A percentile compares a stretch with the other conserved stretches of the same genome.
Conservation (phyloP, 1,284 basidiomycete species). For the Sanguinoderma infundibulare region DNA sequence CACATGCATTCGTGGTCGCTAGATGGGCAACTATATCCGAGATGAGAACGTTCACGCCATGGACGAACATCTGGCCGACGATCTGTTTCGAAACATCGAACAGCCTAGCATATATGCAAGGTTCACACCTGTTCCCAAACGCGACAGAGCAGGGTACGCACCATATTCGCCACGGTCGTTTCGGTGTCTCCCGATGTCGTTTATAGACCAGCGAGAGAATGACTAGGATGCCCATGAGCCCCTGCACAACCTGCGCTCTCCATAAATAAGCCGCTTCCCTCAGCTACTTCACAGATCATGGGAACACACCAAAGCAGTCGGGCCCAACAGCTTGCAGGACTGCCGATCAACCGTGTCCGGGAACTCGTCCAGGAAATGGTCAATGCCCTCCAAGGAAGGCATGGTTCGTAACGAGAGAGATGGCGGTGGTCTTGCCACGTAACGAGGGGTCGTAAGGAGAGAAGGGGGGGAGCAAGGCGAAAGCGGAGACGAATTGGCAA, state of each 20-base stretch:
- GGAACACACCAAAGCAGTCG: conserved; percentile 62
- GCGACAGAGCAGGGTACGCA: conserved; percentile 38
- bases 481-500: conserved; percentile 12
- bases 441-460: conserved; percentile 2
- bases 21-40: conserved; percentile 72
- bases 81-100: conserved; percentile 94
- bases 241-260: conserved; percentile 70
- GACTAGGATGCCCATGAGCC: conserved; percentile 87
- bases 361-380: conserved; percentile 36
- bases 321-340: conserved; percentile 69
- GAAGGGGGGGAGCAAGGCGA: conserved; percentile 1
- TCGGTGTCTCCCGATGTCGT: conserved; percentile 83
- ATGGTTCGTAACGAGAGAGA: conserved; percentile 8
- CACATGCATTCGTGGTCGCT: conserved; percentile 82
- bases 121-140: not conserved
- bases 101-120: conserved; percentile 51
- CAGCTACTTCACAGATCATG: not conserved
- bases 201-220: conserved; percentile 88
- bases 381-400: conserved; percentile 23
- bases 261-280: not conserved
- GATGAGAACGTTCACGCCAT: conserved; percentile 85
- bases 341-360: conserved; percentile 55
- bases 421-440: conserved; percentile 2
- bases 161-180: conserved; percentile 94
- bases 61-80: conserved; percentile 90